Evolutionary conservation across 2,329 filamentous ascomycete genomes (phyloP).

Genomic region (Dactylonectria estremocensis): DNA sequence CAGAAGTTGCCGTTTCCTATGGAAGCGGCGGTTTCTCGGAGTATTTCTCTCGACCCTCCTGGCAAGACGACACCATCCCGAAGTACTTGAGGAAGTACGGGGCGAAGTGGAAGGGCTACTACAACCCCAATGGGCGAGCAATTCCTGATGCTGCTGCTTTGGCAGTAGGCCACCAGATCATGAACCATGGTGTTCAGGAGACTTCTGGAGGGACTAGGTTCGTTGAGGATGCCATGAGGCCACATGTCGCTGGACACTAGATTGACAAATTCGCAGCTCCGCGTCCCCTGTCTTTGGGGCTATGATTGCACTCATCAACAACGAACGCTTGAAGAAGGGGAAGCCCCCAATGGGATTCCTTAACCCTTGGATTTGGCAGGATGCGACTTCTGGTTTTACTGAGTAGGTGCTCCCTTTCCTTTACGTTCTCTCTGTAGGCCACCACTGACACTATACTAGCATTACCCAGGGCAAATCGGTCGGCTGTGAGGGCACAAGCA

Average conservation of each 20-base stretch:
- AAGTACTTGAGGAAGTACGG: slow-evolving; percentile 61
- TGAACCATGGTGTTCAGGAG: slow-evolving; percentile 49
- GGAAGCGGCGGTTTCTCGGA: slow-evolving; percentile 68
- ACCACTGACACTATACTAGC: slow-evolving; percentile 39
- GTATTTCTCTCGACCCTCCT: slow-evolving; percentile 60
- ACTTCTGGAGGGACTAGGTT: slow-evolving; percentile 54
- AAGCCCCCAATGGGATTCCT: slow-evolving; percentile 70
- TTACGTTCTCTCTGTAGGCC: background rate
- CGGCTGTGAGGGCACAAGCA: slow-evolving; percentile 52
- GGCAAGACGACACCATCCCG: slow-evolving; percentile 62
- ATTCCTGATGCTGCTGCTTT: slow-evolving; percentile 76
- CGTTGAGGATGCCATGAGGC: background rate
- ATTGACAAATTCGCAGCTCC: slow-evolving; percentile 57
- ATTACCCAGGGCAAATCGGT: slow-evolving; percentile 54
- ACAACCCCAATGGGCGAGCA: slow-evolving; percentile 65
- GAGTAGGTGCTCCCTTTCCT: slow-evolving; percentile 49
- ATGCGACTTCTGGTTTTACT: slow-evolving; percentile 51
- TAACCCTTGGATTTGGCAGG: slow-evolving; percentile 72
- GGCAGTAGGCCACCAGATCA: slow-evolving; percentile 51
- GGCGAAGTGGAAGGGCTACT: slow-evolving; percentile 64
- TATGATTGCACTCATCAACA: slow-evolving; percentile 76
- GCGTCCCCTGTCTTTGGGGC: slow-evolving; percentile 74
- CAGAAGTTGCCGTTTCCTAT: slow-evolving; percentile 68
- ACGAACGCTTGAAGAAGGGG: slow-evolving; percentile 70
- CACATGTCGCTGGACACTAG: background rate